Conservation (phyloP, 1,284 basidiomycete genomes). For the Earliella scabrosa region DNA sequence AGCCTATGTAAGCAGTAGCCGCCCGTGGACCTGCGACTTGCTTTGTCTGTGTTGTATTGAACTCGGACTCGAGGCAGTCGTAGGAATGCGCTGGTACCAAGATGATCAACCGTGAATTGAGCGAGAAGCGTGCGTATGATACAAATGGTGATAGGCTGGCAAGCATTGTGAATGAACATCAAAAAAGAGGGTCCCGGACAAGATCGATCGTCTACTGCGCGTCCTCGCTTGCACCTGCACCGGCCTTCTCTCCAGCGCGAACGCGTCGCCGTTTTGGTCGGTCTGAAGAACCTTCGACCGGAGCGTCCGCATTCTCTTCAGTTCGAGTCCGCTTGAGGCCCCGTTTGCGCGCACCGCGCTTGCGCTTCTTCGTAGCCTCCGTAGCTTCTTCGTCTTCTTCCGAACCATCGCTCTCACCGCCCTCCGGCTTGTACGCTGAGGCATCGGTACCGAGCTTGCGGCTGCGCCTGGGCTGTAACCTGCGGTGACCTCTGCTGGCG, state of each 20-base stretch:
- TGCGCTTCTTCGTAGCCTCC: constrained; percentile 1
- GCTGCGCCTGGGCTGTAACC: constrained; percentile 24
- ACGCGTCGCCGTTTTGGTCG: constrained; percentile 5
- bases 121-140: no score
- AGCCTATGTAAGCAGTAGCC: no score
- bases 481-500: neutral
- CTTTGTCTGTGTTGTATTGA: no score
- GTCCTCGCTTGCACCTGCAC: neutral
- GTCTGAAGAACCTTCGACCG: neutral
- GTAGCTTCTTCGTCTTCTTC: neutral
- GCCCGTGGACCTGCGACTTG: no score
- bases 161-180: no score
- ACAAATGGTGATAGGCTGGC: no score
- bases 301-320: constrained; percentile 3
- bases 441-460: constrained; percentile 42
- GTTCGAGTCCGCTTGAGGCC: constrained; percentile 4
- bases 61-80: no score
- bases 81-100: no score
- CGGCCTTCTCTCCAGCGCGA: neutral
- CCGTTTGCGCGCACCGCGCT: neutral
- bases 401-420: constrained; percentile 33
- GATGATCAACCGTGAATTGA: no score
- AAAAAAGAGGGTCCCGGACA: neutral
- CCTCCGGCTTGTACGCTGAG: constrained; percentile 45
- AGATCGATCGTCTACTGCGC: neutral